phyloP scores from a whole-genome alignment of 306 rosid genomes.

The Citrullus amarus region DNA sequence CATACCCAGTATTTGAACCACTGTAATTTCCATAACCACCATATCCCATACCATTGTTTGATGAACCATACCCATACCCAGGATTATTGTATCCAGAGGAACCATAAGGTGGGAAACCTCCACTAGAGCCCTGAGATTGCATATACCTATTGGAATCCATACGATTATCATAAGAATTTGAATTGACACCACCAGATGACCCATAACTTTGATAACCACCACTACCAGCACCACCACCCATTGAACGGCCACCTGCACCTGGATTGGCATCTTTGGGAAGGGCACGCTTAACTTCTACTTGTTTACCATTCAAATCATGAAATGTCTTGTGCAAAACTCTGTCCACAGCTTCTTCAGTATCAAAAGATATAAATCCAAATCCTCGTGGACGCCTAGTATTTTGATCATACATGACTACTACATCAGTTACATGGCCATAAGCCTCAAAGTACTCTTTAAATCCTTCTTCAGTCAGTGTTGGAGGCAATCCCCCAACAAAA shows the following conservation, averaged over 20 bases:
- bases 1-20: slow-evolving; percentile 69
- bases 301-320: slow-evolving; percentile 95
- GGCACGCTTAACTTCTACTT: slow-evolving; percentile 98
- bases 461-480: slow-evolving; percentile 74
- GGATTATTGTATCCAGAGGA: slow-evolving; percentile 69
- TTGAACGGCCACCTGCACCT: slow-evolving; percentile 67
- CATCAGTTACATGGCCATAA: slow-evolving; percentile 84
- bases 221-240: slow-evolving; percentile 61
- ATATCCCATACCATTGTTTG: slow-evolving; percentile 73
- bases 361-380: slow-evolving; percentile 94
- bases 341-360: slow-evolving; percentile 87
- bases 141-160: slow-evolving; percentile 87
- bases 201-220: slow-evolving; percentile 85
- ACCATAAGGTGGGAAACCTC: slow-evolving; percentile 84
- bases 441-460: slow-evolving; percentile 79
- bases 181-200: slow-evolving; percentile 62
- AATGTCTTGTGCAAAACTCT: slow-evolving; percentile 90
- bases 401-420: slow-evolving; percentile 95
- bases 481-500: slow-evolving; percentile 95
- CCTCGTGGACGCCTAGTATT: slow-evolving; percentile 97
- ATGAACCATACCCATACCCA: slow-evolving; percentile 89
- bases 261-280: slow-evolving; percentile 99
- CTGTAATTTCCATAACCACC: slow-evolving; percentile 80
- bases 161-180: slow-evolving; percentile 75
- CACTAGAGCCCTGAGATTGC: slow-evolving; percentile 73